Base-by-base conservation (phyloP, 768 basidiomycete species). In the Pisolithus microcarpus region DNA sequence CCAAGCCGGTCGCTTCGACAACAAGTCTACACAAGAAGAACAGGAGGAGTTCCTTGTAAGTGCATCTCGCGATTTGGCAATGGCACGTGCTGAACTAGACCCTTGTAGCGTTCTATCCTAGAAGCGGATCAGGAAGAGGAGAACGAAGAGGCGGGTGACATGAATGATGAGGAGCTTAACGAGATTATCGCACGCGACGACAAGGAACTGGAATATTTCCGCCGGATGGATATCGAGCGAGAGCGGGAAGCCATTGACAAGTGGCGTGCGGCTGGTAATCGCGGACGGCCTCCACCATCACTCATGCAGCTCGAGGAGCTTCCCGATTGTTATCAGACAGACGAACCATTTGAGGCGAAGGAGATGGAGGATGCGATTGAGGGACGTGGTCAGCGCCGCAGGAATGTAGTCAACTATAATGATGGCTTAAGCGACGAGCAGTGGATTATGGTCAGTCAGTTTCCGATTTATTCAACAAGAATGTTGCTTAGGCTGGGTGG, bases 1-100 rank as follows among this genome's bases (percentile, higher is more conserved):
- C 62, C 95, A 97, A 73, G 93, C 93, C 48, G 95, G 95, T 76
- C 91, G 92, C 43, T 97, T 97, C 71, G 96, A 99, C 67, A 95
- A 98, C 72, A 95, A 95, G 71, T 95, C 94, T 19, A 95, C 93
- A 4, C 89, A 92, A 57, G 93, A 95, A 65, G 96, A 99, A 66
- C 93, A 96, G 59, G 95, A 99, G 66, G 91, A 92, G 63, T 87
- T 95, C 57, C 70, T 97, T 71, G 90, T 91, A 60, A 58, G 85
- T 70, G n/a, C 37, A 47, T 38, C 60, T 13, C 51, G 39, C 42
- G 24, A 10, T 48, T 30, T 24, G 24, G 40, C 37, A 13, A 5
- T 4, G 46, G 37, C 43, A 58, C 43, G 28, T 23, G 46, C 31
- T 43, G 36, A 56, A 36, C 30, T 50, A 58, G 34, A 47, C 45